Evolutionary conservation across 2,329 filamentous ascomycete species (phyloP).

Genomic region (Sporothrix dimorphospora): DNA sequence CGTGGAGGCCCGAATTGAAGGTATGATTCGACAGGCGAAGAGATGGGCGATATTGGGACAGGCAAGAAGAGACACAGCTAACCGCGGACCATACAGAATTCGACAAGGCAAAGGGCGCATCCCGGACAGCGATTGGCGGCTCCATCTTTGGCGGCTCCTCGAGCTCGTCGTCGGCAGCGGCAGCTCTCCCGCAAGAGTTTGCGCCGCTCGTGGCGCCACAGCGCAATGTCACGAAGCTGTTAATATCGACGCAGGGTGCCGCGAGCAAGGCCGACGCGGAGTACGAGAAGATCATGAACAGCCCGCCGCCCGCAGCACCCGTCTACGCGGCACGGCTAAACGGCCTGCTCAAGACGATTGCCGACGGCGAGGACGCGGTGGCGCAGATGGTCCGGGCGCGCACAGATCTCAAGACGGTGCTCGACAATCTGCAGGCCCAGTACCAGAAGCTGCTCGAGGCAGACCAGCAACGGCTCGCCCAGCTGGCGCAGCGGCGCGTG

Average conservation of each 20-base stretch:
- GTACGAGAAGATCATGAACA: slow-evolving; percentile 71
- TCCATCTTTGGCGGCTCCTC: slow-evolving; percentile 68
- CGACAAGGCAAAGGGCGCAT: slow-evolving; percentile 60
- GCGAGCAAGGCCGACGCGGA: slow-evolving; percentile 75
- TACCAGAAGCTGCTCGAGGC: slow-evolving; percentile 70
- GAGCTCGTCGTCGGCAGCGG: slow-evolving; percentile 38
- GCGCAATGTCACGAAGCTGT: slow-evolving; percentile 72
- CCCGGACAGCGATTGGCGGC: slow-evolving; percentile 55
- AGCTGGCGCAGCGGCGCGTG: slow-evolving; percentile 67
- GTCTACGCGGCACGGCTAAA: slow-evolving; percentile 90
- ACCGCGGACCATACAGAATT: slow-evolving; percentile 53
- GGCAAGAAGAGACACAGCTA: too few species aligned
- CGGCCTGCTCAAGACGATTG: slow-evolving; percentile 84
- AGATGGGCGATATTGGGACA: not conserved
- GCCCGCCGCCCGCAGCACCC: slow-evolving; percentile 70
- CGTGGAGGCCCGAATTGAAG: slow-evolving; percentile 77
- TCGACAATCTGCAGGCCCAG: slow-evolving; percentile 79
- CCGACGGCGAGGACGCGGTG: slow-evolving; percentile 85
- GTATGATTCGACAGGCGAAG: slow-evolving; percentile 51
- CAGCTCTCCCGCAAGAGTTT: slow-evolving; percentile 72
- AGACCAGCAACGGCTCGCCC: slow-evolving; percentile 68
- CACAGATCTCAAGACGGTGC: slow-evolving; percentile 71
- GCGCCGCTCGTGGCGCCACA: slow-evolving; percentile 74
- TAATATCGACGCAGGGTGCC: slow-evolving; percentile 67
- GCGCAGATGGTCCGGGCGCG: slow-evolving; percentile 88